Conservation (phyloP, 345 rosid species). For the Noccaea caerulescens region DNA sequence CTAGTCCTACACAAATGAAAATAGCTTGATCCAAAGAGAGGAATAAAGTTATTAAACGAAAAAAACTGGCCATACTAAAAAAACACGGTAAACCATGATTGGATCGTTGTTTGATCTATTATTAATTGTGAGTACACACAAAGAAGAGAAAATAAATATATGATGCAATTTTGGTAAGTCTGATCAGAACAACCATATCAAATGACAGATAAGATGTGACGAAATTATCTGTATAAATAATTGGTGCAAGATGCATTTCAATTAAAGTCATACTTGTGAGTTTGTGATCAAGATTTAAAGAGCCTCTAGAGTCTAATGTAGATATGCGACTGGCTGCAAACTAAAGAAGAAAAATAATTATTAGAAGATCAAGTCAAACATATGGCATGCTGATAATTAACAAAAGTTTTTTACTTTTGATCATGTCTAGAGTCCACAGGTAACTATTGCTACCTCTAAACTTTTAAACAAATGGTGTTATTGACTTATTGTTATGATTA, state of each 20-base stretch:
- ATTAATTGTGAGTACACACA: neutral
- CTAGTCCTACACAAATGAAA: neutral
- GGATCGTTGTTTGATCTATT: neutral
- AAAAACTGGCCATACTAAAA: neutral
- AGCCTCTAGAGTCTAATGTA: constrained; percentile 36
- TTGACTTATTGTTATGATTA: neutral
- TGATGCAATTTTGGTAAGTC: neutral
- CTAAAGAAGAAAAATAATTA: constrained; percentile 21
- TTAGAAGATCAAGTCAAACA: no score
- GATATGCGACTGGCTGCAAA: constrained; percentile 28
- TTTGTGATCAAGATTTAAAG: constrained; percentile 42
- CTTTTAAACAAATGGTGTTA: no score
- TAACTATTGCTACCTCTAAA: no score
- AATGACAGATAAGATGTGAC: constrained; percentile 14
- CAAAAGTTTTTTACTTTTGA: neutral
- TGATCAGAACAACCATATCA: neutral
- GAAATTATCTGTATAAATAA: constrained; percentile 14
- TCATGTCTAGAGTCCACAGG: no score
- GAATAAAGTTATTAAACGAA: neutral
- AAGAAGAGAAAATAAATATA: no score
- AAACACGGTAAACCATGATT: neutral
- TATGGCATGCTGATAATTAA: neutral
- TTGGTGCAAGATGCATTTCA: constrained; percentile 28
- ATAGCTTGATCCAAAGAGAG: neutral
- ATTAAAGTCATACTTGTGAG: constrained; percentile 37